phyloP scores from a whole-genome alignment of 176 grass and related monocot genomes.

The Otatea glauca region DNA sequence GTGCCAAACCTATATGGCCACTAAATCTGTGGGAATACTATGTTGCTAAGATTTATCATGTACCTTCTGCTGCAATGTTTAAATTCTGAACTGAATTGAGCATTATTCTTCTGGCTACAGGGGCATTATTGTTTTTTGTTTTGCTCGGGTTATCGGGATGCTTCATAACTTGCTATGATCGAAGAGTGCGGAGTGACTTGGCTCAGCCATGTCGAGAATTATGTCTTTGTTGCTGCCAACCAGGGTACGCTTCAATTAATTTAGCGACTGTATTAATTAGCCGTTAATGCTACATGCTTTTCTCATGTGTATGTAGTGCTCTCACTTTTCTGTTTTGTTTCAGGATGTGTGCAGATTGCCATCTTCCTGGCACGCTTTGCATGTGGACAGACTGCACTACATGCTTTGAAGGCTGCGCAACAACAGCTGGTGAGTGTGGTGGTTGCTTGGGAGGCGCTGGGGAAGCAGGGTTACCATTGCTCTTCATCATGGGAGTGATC shows the following conservation, averaged over 20 bases:
- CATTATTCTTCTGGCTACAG: conserved; percentile 49
- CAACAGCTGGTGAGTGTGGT: conserved; percentile 79
- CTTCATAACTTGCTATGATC: conserved; percentile 97
- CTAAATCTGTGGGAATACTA: not conserved
- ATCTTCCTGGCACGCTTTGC: conserved; percentile 85
- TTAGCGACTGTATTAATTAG: not conserved
- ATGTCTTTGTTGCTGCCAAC: conserved; percentile 98
- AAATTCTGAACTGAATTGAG: conserved; percentile 15
- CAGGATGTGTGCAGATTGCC: conserved; percentile 92
- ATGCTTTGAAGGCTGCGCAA: conserved; percentile 87
- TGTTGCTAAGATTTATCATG: conserved; percentile 6
- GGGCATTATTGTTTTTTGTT: conserved; percentile 91
- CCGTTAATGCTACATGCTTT: not conserved
- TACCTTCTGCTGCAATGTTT: conserved; percentile 23
- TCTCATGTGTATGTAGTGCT: not conserved
- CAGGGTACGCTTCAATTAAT: conserved; percentile 64
- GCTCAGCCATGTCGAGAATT: conserved; percentile 94
- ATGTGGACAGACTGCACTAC: conserved; percentile 95
- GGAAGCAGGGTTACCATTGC: conserved; percentile 73
- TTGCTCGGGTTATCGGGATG: conserved; percentile 94
- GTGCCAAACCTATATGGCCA: not conserved
- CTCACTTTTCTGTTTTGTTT: conserved; percentile 38
- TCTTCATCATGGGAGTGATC: conserved; percentile 85
- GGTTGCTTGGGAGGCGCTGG: conserved; percentile 87
- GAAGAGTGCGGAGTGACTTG: conserved; percentile 88